Conservation (phyloP, 140 eudicot species). For the Anethum foeniculum region DNA sequence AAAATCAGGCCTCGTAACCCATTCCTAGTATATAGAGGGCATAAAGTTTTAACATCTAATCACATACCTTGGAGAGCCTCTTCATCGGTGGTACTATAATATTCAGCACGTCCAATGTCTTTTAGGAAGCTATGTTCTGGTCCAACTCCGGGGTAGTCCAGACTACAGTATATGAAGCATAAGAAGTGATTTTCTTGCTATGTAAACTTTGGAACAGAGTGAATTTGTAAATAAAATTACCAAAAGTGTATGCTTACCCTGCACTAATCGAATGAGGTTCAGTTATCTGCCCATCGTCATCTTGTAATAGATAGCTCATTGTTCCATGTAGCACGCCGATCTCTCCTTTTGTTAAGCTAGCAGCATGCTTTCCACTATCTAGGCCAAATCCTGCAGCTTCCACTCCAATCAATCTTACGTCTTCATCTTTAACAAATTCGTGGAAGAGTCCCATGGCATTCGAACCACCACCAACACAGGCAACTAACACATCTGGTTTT, state of each 20-base stretch:
- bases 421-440: slow-evolving; percentile 76
- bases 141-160: slow-evolving; percentile 90
- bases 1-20: not conserved
- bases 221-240: not conserved
- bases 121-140: slow-evolving; percentile 85
- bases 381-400: slow-evolving; percentile 91
- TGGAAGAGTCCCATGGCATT: slow-evolving; percentile 92
- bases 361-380: slow-evolving; percentile 85
- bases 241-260: slow-evolving; percentile 38
- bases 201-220: not conserved
- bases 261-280: slow-evolving; percentile 95
- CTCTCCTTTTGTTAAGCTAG: slow-evolving; percentile 78
- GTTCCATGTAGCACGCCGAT: slow-evolving; percentile 93
- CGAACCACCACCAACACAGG: slow-evolving; percentile 93
- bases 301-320: slow-evolving; percentile 89
- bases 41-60: not conserved
- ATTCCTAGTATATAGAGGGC: not conserved
- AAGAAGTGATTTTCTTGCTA: not conserved
- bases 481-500: slow-evolving; percentile 80
- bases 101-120: slow-evolving; percentile 81
- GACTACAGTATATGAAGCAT: slow-evolving; percentile 25
- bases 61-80: slow-evolving; percentile 75
- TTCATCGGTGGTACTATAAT: slow-evolving; percentile 63
- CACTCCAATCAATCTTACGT: slow-evolving; percentile 75
- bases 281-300: slow-evolving; percentile 78